Evolutionary conservation across 2,329 filamentous ascomycete species (phyloP).

Genomic region (Cyclaneusma minus): DNA sequence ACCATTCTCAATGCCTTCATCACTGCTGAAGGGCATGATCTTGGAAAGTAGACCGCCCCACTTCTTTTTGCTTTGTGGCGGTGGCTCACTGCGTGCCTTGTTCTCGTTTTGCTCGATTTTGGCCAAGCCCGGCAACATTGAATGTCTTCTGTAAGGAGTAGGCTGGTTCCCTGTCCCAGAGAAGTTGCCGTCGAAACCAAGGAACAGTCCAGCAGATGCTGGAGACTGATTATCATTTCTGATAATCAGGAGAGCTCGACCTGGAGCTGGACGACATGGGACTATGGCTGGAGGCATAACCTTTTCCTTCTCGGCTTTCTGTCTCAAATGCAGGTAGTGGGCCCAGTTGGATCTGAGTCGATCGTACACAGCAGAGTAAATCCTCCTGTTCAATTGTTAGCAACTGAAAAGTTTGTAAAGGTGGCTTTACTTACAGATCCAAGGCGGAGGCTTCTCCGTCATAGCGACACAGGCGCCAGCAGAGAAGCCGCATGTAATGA

Average conservation of each 20-base stretch:
- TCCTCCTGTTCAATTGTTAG: constrained; percentile 29
- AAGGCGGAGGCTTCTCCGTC: constrained; percentile 35
- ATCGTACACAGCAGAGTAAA: constrained; percentile 39
- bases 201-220: constrained; percentile 27
- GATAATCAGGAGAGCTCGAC: constrained; percentile 52
- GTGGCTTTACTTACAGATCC: constrained; percentile 34
- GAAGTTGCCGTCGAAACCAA: constrained; percentile 46
- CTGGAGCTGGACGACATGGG: constrained; percentile 54
- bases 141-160: constrained; percentile 13
- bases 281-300: constrained; percentile 39
- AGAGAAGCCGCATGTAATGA: constrained; percentile 57
- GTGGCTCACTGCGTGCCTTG: constrained; percentile 9
- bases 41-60: constrained; percentile 49
- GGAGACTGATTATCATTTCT: constrained; percentile 39
- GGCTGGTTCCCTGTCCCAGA: constrained; percentile 5
- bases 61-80: constrained; percentile 27
- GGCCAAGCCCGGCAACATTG: constrained; percentile 4
- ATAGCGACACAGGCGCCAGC: constrained; percentile 53
- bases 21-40: constrained; percentile 36
- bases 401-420: constrained; percentile 1
- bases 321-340: constrained; percentile 43
- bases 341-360: constrained; percentile 46
- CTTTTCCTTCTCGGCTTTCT: constrained; percentile 34
- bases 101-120: constrained; percentile 1
- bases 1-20: no score